Evolutionary conservation across 2,329 filamentous ascomycete species (phyloP).

Genomic region (Xylariales sp.): DNA sequence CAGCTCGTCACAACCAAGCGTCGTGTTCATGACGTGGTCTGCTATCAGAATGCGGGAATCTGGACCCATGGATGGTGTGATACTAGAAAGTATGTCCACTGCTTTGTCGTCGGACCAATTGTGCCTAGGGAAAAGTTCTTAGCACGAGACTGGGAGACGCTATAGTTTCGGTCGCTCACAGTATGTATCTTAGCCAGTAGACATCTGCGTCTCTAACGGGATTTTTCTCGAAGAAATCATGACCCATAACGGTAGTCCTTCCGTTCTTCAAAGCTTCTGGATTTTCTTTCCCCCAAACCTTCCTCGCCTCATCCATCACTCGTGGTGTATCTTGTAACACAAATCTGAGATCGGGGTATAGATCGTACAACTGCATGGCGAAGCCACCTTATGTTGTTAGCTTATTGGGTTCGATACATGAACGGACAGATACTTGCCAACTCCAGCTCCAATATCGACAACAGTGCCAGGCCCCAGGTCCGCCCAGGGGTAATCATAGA

Average conservation of each 20-base stretch:
- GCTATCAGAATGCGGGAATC: conserved; percentile 17
- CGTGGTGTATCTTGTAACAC: neutral
- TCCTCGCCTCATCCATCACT: conserved; percentile 11
- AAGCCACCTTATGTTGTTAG: neutral
- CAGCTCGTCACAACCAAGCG: conserved; percentile 18
- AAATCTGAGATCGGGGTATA: neutral
- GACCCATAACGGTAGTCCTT: conserved; percentile 15
- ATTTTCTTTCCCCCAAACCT: conserved; percentile 14
- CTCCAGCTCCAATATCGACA: conserved; percentile 2
- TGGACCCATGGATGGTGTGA: conserved; percentile 8
- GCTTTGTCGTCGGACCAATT: conserved; percentile 23
- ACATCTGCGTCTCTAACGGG: conserved; percentile 21
- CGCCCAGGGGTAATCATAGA: conserved; percentile 1
- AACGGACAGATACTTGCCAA: neutral
- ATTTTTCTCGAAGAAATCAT: conserved; percentile 24
- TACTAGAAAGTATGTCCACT: conserved; percentile 14
- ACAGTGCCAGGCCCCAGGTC: conserved; percentile 2
- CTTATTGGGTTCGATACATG: neutral
- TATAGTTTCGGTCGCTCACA: conserved; percentile 9
- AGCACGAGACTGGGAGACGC: neutral
- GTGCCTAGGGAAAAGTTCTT: conserved; percentile 10
- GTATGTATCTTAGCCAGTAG: conserved; percentile 19
- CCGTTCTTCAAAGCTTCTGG: conserved; percentile 15
- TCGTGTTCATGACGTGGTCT: conserved; percentile 30
- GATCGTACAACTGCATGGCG: neutral